Base-by-base conservation (phyloP, 2,329 filamentous ascomycete species). In the Aspergillus spinulosporus region DNA sequence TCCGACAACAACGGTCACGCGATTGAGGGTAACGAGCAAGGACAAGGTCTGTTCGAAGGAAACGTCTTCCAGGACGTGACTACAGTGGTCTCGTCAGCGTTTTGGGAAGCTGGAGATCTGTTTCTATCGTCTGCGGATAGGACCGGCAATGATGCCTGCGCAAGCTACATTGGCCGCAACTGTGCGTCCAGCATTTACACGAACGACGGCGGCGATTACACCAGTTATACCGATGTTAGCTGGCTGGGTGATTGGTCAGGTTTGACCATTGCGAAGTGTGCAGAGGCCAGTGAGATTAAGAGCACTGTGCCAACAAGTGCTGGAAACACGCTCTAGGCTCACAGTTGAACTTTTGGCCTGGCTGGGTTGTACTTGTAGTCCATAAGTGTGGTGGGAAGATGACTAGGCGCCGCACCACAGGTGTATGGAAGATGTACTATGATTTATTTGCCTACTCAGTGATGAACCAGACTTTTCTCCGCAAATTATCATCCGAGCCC, bases 1-100 rank as follows among this genome's bases (percentile, higher is more conserved):
- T 67, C 68, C 53, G 62, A 70, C 52, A 74, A 71, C 63, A 64
- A 60, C 9, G 75, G 77, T 49, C 77, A 81, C 66, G 72, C 74
- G 11, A 79, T 81, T 54, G 78, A 67, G 26, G 59, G 64, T 11
- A 61, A 59, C 32, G 40, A 62, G 12, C 49, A 58, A 6, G 57
- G 49, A 28, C 67, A 65, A 26, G 69, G 72, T 4, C 59, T 77
- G 1, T 65, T 78, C n/a, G 78, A 80, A 59, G 78, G 77, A 12
- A 79, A 79, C 65, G 70, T 72, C 49, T 79, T 79, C 60, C 64
- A 72, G 26, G 64, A 70, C 7, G 74, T 78, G n/a, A 4, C n/a
- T 2, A 39, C n/a, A 3, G 29, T 48, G 2, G 29, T 34, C n/a
- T 50, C 48, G 12, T 7, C 11, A 5, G 5, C 21, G 11, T 9